Evolutionary conservation across 768 basidiomycete species (phyloP).

Genomic region (Macrocybe gigantea): DNA sequence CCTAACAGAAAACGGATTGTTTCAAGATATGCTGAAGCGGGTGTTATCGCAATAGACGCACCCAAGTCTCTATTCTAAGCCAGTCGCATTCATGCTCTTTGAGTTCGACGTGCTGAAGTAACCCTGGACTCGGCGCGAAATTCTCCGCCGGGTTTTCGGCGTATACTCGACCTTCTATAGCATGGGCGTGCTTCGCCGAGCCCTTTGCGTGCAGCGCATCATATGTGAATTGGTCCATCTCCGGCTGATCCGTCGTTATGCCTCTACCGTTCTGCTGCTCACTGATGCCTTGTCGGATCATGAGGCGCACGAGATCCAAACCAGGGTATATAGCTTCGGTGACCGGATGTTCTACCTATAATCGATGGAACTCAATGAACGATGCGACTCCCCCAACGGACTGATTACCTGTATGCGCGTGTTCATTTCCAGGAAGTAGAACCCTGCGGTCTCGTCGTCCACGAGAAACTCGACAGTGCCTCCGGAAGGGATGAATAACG

Average conservation of each 20-base stretch:
- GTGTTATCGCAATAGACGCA: conserved; percentile 14
- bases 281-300: conserved; percentile 52
- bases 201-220: conserved; percentile 12
- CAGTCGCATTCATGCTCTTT: conserved; percentile 29
- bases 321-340: conserved; percentile 51
- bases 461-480: conserved; percentile 69
- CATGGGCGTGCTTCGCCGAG: neutral
- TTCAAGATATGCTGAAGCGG: neutral
- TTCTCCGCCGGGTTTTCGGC: conserved; percentile 55
- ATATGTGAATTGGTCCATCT: conserved; percentile 35
- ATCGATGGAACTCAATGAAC: conserved; percentile 1
- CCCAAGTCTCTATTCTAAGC: conserved; percentile 61
- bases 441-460: conserved; percentile 42
- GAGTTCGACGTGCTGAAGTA: conserved; percentile 51
- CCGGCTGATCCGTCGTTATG: conserved; percentile 5
- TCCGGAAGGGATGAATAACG: conserved; percentile 9
- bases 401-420: conserved; percentile 49
- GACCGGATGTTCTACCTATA: conserved; percentile 61
- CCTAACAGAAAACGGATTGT: conserved; percentile 16
- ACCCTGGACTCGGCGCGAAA: conserved; percentile 55
- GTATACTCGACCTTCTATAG: conserved; percentile 18
- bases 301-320: conserved; percentile 58
- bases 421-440: conserved; percentile 73
- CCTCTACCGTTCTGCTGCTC: conserved; percentile 19
- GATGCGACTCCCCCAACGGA: neutral